phyloP scores from a whole-genome alignment of 1,284 basidiomycete species.

The Cryptococcus sp. region DNA sequence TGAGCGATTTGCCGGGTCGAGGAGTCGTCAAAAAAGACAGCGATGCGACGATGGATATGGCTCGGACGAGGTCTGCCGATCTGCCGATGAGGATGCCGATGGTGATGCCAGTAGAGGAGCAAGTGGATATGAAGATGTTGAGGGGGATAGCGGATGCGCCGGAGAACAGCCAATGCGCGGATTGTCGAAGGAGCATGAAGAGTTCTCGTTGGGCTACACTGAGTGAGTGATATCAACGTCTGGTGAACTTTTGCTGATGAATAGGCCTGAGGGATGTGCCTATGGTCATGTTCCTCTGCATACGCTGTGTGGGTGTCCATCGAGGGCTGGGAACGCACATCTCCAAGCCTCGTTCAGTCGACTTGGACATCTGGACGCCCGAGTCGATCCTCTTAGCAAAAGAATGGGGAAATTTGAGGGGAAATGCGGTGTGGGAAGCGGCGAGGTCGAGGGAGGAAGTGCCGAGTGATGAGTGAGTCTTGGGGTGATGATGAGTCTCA shows the following conservation, averaged over 20 bases:
- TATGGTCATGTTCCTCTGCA: constrained; percentile 52
- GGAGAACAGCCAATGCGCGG: constrained; percentile 48
- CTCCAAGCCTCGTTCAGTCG: constrained; percentile 50
- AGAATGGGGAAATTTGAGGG: constrained; percentile 46
- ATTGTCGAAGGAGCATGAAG: constrained; percentile 46
- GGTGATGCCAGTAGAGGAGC: constrained; percentile 1
- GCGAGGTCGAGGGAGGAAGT: constrained; percentile 18
- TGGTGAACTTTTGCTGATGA: not conserved
- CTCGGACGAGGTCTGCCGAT: constrained; percentile 14
- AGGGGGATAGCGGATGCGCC: constrained; percentile 37
- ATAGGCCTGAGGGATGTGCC: constrained; percentile 41
- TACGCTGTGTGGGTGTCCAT: constrained; percentile 51
- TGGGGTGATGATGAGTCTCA: not conserved
- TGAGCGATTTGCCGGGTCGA: not conserved
- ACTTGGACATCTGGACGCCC: constrained; percentile 50
- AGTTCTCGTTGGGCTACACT: constrained; percentile 44
- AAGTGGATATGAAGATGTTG: constrained; percentile 37
- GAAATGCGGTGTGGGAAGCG: constrained; percentile 47
- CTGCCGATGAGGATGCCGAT: not conserved
- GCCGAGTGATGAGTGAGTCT: constrained; percentile 41
- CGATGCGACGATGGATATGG: constrained; percentile 8
- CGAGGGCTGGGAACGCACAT: constrained; percentile 52
- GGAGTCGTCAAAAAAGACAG: no score
- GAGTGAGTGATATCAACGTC: constrained; percentile 23
- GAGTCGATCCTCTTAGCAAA: constrained; percentile 42